Conservation (phyloP, 768 basidiomycete genomes). For the Obba rivulosa region DNA sequence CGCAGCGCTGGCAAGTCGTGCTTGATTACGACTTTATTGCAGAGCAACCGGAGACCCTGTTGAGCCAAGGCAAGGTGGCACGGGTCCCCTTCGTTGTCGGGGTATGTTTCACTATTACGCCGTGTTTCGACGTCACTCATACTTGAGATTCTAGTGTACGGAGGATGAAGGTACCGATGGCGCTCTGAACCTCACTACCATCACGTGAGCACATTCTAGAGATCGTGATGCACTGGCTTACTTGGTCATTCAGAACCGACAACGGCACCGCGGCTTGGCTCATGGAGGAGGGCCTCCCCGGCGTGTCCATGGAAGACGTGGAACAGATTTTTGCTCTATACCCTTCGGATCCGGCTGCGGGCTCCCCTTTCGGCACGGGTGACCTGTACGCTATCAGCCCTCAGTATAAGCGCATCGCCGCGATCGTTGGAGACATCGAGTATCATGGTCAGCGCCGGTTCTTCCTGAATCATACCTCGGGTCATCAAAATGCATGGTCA, state of each 20-base stretch:
- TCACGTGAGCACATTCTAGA: conserved; percentile 1
- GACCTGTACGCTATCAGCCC: conserved; percentile 34
- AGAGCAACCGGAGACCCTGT: conserved; percentile 3
- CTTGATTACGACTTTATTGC: conserved; percentile 14
- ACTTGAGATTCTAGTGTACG: neutral
- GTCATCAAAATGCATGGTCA: neutral
- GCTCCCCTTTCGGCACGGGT: conserved; percentile 51
- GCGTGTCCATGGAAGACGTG: conserved; percentile 11
- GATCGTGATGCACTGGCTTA: neutral
- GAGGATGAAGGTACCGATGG: conserved; percentile 1
- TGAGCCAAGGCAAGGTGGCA: conserved; percentile 9
- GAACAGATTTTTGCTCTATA: conserved; percentile 15
- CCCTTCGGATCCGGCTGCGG: conserved; percentile 30
- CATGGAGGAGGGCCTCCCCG: conserved; percentile 16
- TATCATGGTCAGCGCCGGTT: conserved; percentile 1
- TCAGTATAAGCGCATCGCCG: conserved; percentile 1
- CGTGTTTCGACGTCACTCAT: neutral
- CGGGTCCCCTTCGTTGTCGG: conserved; percentile 15
- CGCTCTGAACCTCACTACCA: neutral
- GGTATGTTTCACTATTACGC: neutral
- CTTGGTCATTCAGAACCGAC: conserved; percentile 17
- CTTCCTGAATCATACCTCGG: neutral
- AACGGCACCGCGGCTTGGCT: conserved; percentile 13
- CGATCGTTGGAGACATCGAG: conserved; percentile 1
- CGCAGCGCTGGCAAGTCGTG: no score